These are phyloP conservation scores for Irpex lacteus DNA, from an alignment of 1,284 basidiomycete genomes.

Conservation along the genomic window DNA sequence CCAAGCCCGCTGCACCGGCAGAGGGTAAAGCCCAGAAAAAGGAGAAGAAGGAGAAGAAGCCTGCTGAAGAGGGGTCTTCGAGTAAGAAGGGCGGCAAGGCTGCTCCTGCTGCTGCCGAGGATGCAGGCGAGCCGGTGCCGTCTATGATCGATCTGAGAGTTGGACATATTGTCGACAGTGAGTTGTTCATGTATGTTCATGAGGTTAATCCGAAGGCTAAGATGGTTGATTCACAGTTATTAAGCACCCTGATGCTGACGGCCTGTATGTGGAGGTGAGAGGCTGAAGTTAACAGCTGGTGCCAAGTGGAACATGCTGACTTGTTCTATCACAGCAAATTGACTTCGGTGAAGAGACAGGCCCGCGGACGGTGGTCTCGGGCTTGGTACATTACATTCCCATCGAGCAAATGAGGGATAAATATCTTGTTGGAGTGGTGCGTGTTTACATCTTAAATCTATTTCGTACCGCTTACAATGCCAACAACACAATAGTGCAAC, in stretches of 20 bases:
- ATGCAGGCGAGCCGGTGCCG: constrained; percentile 76
- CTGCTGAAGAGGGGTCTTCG: constrained; percentile 25
- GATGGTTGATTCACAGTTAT: constrained; percentile 52
- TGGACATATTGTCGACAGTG: constrained; percentile 86
- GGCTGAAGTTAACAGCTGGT: neutral
- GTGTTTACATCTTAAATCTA: constrained; percentile 24
- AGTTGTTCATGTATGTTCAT: neutral
- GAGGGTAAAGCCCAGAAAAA: constrained; percentile 35
- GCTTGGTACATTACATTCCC: constrained; percentile 91
- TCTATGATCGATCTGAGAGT: constrained; percentile 95
- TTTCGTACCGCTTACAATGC: neutral
- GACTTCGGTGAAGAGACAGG: constrained; percentile 93
- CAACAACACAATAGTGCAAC: constrained; percentile 65
- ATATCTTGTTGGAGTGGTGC: constrained; percentile 82
- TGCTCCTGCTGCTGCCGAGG: constrained; percentile 38
- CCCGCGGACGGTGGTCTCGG: constrained; percentile 91
- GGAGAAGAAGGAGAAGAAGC: constrained; percentile 49
- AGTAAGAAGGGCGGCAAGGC: constrained; percentile 41
- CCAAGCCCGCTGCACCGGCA: constrained; percentile 24
- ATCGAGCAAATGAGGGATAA: constrained; percentile 90
- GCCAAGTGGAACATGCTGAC: too few species aligned
- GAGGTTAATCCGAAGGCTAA: neutral
- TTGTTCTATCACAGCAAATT: constrained; percentile 63
- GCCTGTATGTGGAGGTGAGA: constrained; percentile 82
- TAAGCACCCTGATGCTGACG: constrained; percentile 93